phyloP scores from a whole-genome alignment of 306 rosid genomes.

The Purshia tridentata region DNA sequence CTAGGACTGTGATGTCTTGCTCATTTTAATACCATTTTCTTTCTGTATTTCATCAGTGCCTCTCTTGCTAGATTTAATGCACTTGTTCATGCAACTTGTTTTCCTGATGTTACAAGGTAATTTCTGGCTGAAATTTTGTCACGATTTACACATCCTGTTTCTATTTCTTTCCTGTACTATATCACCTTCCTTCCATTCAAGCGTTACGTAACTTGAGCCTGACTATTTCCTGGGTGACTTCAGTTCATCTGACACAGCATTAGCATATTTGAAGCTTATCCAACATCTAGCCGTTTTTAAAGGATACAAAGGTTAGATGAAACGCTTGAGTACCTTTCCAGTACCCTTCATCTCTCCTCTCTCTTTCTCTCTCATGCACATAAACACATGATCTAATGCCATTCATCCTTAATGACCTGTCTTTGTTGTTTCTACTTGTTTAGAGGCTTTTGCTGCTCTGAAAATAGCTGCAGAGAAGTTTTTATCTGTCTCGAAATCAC shows the following conservation, averaged over 20 bases:
- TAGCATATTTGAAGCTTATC: slow-evolving; percentile 89
- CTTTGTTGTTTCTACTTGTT: slow-evolving; percentile 26
- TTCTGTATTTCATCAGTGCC: slow-evolving; percentile 43
- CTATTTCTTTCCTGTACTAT: slow-evolving; percentile 11
- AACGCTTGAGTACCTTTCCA: slow-evolving; percentile 19
- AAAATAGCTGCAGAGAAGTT: slow-evolving; percentile 86
- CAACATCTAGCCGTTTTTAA: slow-evolving; percentile 86
- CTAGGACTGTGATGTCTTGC: slow-evolving; percentile 13
- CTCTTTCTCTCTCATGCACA: neutral
- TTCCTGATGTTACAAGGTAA: slow-evolving; percentile 93
- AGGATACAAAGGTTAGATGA: slow-evolving; percentile 83
- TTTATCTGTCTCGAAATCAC: slow-evolving; percentile 75
- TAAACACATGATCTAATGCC: neutral
- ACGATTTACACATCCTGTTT: slow-evolving; percentile 22
- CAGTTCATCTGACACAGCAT: slow-evolving; percentile 87
- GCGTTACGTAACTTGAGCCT: slow-evolving; percentile 3
- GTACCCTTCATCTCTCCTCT: slow-evolving; percentile 1
- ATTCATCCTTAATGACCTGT: slow-evolving; percentile 22
- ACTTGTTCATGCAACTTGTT: slow-evolving; percentile 84
- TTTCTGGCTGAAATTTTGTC: slow-evolving; percentile 26
- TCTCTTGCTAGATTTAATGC: slow-evolving; percentile 84
- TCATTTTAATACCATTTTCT: slow-evolving; percentile 3
- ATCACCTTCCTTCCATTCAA: slow-evolving; percentile 7
- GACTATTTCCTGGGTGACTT: slow-evolving; percentile 29
- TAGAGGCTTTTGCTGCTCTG: slow-evolving; percentile 87